Conservation (phyloP, 208 protist species). For the Wallacemonas sp. region DNA sequence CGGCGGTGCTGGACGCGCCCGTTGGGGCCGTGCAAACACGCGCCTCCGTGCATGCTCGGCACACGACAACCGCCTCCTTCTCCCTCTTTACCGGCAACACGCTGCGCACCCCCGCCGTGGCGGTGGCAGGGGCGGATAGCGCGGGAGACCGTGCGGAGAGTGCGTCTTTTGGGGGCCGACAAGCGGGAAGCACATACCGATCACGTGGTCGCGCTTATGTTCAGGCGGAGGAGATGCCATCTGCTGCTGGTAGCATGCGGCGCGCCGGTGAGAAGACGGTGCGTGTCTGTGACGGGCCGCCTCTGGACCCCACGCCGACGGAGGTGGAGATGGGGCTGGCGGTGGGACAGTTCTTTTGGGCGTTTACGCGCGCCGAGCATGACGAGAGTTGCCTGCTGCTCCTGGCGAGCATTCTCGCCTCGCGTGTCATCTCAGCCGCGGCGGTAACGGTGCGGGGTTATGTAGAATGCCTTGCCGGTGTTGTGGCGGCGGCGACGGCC, state of each 20-base stretch:
- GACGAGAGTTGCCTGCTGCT: constrained; percentile 52
- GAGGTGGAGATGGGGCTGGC: constrained; percentile 1
- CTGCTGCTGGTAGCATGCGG: no score
- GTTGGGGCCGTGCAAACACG: not conserved
- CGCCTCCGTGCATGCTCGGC: constrained; percentile 1
- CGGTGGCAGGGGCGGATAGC: no score
- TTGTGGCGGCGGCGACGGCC: not conserved
- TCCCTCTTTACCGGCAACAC: constrained; percentile 12
- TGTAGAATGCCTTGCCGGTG: constrained; percentile 13
- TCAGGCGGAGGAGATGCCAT: no score
- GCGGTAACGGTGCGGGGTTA: constrained; percentile 20
- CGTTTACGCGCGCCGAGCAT: constrained; percentile 34
- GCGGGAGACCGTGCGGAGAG: no score
- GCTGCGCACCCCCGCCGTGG: constrained; percentile 13
- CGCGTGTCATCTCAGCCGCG: constrained; percentile 40
- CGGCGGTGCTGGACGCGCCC: constrained; percentile 16
- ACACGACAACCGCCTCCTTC: constrained; percentile 10
- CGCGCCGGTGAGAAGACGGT: not conserved
- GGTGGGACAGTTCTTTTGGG: constrained; percentile 35
- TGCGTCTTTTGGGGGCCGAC: no score
- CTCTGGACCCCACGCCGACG: not conserved
- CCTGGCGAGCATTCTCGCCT: constrained; percentile 53
- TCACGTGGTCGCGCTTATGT: constrained; percentile 7
- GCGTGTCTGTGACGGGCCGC: not conserved
- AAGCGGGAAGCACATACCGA: no score